Evolutionary conservation across 805 yeast genomes (phyloP).

Genomic region (Ogataea populi-albae): DNA sequence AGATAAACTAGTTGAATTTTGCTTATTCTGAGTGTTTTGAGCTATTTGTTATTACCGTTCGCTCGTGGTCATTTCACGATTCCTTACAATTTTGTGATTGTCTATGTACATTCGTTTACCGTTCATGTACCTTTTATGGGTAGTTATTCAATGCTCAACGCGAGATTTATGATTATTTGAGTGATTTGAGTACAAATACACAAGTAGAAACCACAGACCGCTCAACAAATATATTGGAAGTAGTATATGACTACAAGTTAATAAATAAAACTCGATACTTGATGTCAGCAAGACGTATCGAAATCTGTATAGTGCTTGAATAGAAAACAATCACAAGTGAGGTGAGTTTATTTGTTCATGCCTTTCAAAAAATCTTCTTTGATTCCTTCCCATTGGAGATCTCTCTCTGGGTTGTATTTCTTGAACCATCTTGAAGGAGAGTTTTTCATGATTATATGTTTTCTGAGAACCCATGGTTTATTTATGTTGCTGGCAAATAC

Average conservation of each 20-base stretch:
- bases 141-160: too few species aligned
- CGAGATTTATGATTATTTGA: too few species aligned
- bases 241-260: too few species aligned
- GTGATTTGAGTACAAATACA: too few species aligned
- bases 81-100: neutral
- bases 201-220: too few species aligned
- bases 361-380: constrained; percentile 36
- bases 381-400: constrained; percentile 31
- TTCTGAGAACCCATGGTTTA: constrained; percentile 38
- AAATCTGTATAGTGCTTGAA: neutral
- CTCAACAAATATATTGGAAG: constrained; percentile 14
- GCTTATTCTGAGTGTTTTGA: too few species aligned
- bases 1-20: too few species aligned
- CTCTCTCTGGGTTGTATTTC: constrained; percentile 34
- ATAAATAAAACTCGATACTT: constrained; percentile 3
- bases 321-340: constrained; percentile 4
- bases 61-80: neutral
- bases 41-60: too few species aligned
- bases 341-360: constrained; percentile 28
- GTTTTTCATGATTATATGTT: constrained; percentile 39
- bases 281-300: too few species aligned
- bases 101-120: constrained; percentile 11
- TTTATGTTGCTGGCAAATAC: constrained; percentile 31
- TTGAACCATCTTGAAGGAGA: constrained; percentile 36
- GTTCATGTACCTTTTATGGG: too few species aligned